A percentile compares a stretch with the other conserved stretches of the same genome.
These are phyloP conservation scores for Sporothrix schenckii DNA, from an alignment of 2,329 filamentous ascomycete genomes.

Conservation along the genomic window DNA sequence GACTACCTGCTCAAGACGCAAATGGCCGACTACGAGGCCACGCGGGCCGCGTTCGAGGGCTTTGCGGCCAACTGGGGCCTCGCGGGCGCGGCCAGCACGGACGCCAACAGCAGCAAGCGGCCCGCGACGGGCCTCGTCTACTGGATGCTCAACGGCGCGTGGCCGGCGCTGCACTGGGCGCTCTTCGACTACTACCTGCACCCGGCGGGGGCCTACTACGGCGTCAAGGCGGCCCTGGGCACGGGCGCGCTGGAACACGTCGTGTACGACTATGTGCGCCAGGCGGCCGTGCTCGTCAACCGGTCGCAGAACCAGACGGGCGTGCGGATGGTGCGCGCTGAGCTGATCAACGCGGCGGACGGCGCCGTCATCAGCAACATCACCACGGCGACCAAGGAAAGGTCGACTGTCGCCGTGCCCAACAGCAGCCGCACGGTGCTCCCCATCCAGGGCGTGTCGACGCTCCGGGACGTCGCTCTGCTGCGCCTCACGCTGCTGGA, in stretches of 20 bases:
- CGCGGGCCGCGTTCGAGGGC: slow-evolving; percentile 60
- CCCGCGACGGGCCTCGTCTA: slow-evolving; percentile 65
- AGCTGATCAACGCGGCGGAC: slow-evolving; percentile 51
- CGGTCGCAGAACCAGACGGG: slow-evolving; percentile 49
- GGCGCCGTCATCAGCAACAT: slow-evolving; percentile 50
- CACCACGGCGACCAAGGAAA: slow-evolving; percentile 26
- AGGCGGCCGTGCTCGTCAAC: slow-evolving; percentile 58
- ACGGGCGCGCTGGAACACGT: slow-evolving; percentile 56
- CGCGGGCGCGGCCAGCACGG: slow-evolving; percentile 6
- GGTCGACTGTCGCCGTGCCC: slow-evolving; percentile 40
- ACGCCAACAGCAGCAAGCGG: slow-evolving; percentile 37
- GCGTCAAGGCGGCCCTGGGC: slow-evolving; percentile 51
- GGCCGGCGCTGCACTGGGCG: slow-evolving; percentile 68
- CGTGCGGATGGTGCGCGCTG: slow-evolving; percentile 49
- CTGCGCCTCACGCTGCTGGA: slow-evolving; percentile 52
- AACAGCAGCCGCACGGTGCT: slow-evolving; percentile 49
- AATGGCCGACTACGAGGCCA: slow-evolving; percentile 67
- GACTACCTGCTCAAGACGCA: slow-evolving; percentile 65
- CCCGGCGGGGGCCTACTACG: slow-evolving; percentile 62
- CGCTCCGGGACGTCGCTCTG: slow-evolving; percentile 51
- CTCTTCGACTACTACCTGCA: slow-evolving; percentile 66
- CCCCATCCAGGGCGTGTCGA: slow-evolving; percentile 37
- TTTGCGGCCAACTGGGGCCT: slow-evolving; percentile 56
- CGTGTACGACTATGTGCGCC: slow-evolving; percentile 56
- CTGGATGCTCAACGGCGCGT: slow-evolving; percentile 69